A percentile compares a stretch with the other conserved stretches of the same genome.
These are phyloP conservation scores for Lophium mytilinum DNA, from an alignment of 495 filamentous ascomycete genomes.

Conservation along the genomic window DNA sequence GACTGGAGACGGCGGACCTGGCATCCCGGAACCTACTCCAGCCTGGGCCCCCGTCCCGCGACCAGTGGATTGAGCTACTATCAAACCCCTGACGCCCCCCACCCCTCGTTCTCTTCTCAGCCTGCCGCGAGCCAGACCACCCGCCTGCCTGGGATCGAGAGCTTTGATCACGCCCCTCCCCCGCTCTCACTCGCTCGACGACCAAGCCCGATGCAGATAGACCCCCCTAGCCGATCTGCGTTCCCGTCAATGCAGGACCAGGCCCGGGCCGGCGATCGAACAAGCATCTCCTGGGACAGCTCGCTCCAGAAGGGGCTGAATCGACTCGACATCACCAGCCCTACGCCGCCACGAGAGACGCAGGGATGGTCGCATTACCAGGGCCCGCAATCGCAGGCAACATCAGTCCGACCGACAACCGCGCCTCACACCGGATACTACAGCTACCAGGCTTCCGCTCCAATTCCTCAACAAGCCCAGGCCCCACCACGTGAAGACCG, in stretches of 20 bases:
- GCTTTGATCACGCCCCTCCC: slow-evolving; percentile 66
- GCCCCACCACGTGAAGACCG: slow-evolving; percentile 7
- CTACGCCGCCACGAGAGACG: slow-evolving; percentile 48
- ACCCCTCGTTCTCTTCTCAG: slow-evolving; percentile 43
- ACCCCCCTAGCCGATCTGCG: slow-evolving; percentile 23
- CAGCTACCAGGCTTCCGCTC: slow-evolving; percentile 2
- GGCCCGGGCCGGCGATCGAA: slow-evolving; percentile 25
- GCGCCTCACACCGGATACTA: slow-evolving; percentile 17
- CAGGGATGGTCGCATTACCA: slow-evolving; percentile 44
- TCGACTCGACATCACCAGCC: slow-evolving; percentile 59
- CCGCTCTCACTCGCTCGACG: slow-evolving; percentile 53
- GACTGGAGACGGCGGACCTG: slow-evolving; percentile 79
- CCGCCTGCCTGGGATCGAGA: slow-evolving; percentile 81
- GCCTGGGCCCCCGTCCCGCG: slow-evolving; percentile 44
- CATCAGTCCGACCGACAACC: slow-evolving; percentile 18
- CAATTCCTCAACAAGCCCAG: slow-evolving; percentile 13
- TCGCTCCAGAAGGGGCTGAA: slow-evolving; percentile 65
- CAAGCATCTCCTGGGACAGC: slow-evolving; percentile 54
- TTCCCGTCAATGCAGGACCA: slow-evolving; percentile 11
- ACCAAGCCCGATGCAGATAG: slow-evolving; percentile 37
- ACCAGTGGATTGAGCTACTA: slow-evolving; percentile 53
- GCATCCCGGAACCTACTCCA: slow-evolving; percentile 70
- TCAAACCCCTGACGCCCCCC: slow-evolving; percentile 53
- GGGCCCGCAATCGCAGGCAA: slow-evolving; percentile 31
- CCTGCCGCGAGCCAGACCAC: slow-evolving; percentile 45